These are phyloP conservation scores for Dioscorea alata DNA, from an alignment of 106 monocot species.

Conservation along the genomic window DNA sequence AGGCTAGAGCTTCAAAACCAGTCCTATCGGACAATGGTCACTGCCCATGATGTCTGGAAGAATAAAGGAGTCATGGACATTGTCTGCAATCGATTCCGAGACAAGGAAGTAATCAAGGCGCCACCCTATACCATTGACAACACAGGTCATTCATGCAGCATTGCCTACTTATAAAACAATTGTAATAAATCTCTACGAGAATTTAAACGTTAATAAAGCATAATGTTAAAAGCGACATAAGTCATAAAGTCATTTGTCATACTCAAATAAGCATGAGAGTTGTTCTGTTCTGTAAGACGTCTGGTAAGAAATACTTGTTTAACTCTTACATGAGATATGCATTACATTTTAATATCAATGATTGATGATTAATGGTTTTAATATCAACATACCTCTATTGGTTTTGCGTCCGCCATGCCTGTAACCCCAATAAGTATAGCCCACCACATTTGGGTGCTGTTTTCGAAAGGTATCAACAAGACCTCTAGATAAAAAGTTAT, in stretches of 20 bases:
- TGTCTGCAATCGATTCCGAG: conserved; percentile 61
- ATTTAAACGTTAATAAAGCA: too few relatives aligned
- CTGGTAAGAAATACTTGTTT: too few relatives aligned
- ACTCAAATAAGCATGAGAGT: too few relatives aligned
- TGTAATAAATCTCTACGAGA: too few relatives aligned
- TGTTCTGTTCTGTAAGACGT: too few relatives aligned
- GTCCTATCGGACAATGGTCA: conserved; percentile 86
- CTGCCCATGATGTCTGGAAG: conserved; percentile 75
- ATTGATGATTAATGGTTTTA: too few relatives aligned
- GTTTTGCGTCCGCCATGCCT: conserved; percentile 80
- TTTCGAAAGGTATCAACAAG: conserved; percentile 90
- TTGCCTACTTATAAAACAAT: too few relatives aligned
- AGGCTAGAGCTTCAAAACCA: conserved; percentile 60
- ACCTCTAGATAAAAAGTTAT: conserved; percentile 65
- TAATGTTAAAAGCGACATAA: too few relatives aligned
- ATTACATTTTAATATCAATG: too few relatives aligned
- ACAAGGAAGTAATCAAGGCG: conserved; percentile 90
- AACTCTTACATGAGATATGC: too few relatives aligned
- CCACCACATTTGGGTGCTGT: conserved; percentile 74
- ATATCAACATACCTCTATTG: conserved; percentile 54
- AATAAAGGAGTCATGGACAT: conserved; percentile 83
- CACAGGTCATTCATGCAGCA: too few relatives aligned
- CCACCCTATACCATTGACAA: conserved; percentile 50
- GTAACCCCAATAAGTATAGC: conserved; percentile 86
- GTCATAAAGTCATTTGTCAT: too few relatives aligned